Evolutionary conservation across 805 yeast species (phyloP), one percentile per base, ranked within the genome.

Genomic region (Pichia kluyveri): DNA sequence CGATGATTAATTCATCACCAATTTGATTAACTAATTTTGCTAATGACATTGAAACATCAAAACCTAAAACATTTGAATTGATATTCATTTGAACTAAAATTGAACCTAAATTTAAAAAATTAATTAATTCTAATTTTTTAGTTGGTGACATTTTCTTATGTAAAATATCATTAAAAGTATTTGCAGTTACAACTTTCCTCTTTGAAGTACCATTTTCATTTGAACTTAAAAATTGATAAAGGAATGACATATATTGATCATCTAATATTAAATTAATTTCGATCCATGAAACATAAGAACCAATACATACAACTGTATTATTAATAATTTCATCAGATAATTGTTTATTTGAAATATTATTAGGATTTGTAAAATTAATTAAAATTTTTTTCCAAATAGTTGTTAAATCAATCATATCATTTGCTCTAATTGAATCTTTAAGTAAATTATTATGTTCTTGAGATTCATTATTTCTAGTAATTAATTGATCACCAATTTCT

Each of bases 231-330:
- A 75, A 82, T 50, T 73, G 76, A 58, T 79, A 82, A 42, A 88
- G 73, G 37, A 76, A 60, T 28, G 71, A 65, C 56, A 86, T 68
- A 55, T 77, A 81, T 23, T 76, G 76, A 34, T 76, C 72, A 44
- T 78, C 79, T 31, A 89, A 73, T 47, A 91, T 79, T 56, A 87
- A 70, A 47, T 82, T 71, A 51, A 90, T 81, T 61, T 87, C 95
- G 62, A 90, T 87, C 99, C 99, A 93, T 26, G 90, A 82, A 26
- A 89, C 85, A 75, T 85, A 93, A 12, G 80, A 79, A 11, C 97
- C 97, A 48, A 93, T 78, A 47, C 80, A 80, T 45, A 72, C 71
- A 44, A 88, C 71, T 8, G 80, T 68, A 51, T 76, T 75, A 52
- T 75, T 79, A 58, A 86, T 56, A 52, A 84, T 73, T 50, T 78